phyloP scores from a whole-genome alignment of 2,329 filamentous ascomycete species.

The Trichophyton simii region DNA sequence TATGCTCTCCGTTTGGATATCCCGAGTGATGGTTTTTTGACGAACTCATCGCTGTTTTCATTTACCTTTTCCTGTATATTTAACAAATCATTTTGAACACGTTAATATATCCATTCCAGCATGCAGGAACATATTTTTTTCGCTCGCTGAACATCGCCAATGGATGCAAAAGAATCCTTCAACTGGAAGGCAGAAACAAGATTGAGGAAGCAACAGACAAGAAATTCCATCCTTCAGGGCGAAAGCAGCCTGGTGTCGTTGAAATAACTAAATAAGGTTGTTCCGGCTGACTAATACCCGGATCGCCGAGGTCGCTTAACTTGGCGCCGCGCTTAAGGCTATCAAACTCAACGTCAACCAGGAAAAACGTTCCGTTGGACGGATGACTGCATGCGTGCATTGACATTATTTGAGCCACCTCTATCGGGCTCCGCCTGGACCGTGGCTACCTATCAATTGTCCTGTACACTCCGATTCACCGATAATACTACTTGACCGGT shows the following conservation, averaged over 20 bases:
- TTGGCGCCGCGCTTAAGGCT: background rate
- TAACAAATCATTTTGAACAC: background rate
- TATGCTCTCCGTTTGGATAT: background rate
- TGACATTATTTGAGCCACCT: too few relatives aligned
- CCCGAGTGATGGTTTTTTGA: background rate
- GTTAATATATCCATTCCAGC: background rate
- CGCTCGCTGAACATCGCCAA: background rate
- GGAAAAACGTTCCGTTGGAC: background rate
- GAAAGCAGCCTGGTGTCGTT: background rate
- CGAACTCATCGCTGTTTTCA: background rate
- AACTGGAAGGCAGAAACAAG: background rate
- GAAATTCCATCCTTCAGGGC: too few relatives aligned
- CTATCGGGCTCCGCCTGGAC: too few relatives aligned
- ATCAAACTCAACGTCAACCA: background rate
- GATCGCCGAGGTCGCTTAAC: background rate
- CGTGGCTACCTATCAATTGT: too few relatives aligned
- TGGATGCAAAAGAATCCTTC: background rate
- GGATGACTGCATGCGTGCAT: too few relatives aligned
- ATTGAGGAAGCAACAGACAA: background rate
- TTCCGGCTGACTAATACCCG: background rate
- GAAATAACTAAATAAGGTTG: background rate
- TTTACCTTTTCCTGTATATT: background rate
- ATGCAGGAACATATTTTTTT: background rate
- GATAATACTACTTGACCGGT: too few relatives aligned
- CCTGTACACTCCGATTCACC: too few relatives aligned